Evolutionary conservation across 2,329 filamentous ascomycete genomes (phyloP), one percentile per base, ranked within the genome.

Genomic region (Phaeosphaeria sp.): DNA sequence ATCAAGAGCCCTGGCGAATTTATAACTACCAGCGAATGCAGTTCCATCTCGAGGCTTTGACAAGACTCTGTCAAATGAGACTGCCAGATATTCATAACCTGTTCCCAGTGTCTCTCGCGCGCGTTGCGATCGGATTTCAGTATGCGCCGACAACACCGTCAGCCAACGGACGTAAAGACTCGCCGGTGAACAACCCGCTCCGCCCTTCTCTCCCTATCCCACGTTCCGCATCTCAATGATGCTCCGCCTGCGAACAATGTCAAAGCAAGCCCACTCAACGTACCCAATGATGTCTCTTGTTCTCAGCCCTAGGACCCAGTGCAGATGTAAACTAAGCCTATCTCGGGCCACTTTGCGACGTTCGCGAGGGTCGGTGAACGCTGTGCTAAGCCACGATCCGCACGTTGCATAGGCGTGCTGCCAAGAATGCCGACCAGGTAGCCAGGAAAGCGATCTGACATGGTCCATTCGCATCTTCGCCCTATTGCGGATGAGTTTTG

Each of bases 261-360:
- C 36, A 39, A n/a, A 17, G 36, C 36, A 39, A 39, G 13, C 15
- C 36, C 17, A 17, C 15, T 15, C 15, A 39, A 15, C 36, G 36
- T 7, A n/a, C 2, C 36, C 36, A 39, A 39, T 39, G 36, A 39
- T 6, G 5, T n/a, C 15, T 6, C 3, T n/a, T 17, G 36, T 39
- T 15, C 7, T 30, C 22, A 47, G 44, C 44, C 44, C 44, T 27
- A 7, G 8, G 27, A 27, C 22, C 17, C 6, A 30, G 22, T 22
- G 44, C 22, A 39, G 36, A 39, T n/a, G 2, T 2, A 39, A 3
- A n/a, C 54, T 58, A 61, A 50, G 18, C 59, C 56, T 3, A 6
- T 39, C 51, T 21, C 6, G 24, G 56, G 22, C 44, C 49, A 54
- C 48, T 43, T 49, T 53, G 61, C 56, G 61, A 64, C 6, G 30